Evolutionary conservation across 306 rosid species (phyloP), one percentile per base, ranked within the genome.

Genomic region (Citrullus amarus): DNA sequence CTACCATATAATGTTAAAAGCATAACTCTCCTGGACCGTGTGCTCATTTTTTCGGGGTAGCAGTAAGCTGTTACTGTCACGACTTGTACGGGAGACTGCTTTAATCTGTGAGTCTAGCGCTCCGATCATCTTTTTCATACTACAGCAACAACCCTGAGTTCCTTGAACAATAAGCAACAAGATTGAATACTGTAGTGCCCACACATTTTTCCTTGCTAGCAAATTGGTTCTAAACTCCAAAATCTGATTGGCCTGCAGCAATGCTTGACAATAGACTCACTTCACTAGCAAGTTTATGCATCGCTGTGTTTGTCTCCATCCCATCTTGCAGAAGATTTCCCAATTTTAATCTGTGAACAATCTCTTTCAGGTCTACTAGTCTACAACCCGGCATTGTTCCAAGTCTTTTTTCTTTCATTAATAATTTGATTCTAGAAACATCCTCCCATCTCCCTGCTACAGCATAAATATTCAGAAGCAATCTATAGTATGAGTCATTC

Each of bases 361-460:
- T 84, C 36, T 89, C 82, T 56, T 89, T 90, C 87, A 92, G 76
- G 67, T 92, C 96, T 70, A 82, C 80, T 75, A 92, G 92, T 85
- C 80, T 80, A 86, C 89, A 88, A 71, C 96, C 91, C 0, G 93
- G 91, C 80, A 81, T 75, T 20, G 83, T 81, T 58, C 85, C 87
- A 2, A 87, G 15, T 63, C 74, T 48, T 78, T 60, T 89, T 81
- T 82, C 86, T 83, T 84, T 92, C 84, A 90, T 79, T 80, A 80
- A 25, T 20, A 84, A 78, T 83, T 82, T 89, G n/a, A 90, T 87
- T 83, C 63, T 62, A 20, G 83, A 78, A 74, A 89, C 96, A 79
- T 90, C 86, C 75, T 92, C 90, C 96, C 96, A 89, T 68, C 81
- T 87, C 72, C 90, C 87, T 30, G 91, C 91, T 59, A 80, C 87